Percentiles rank a stretch among this genome's conserved stretches.
phyloP scores from a whole-genome alignment of 495 filamentous ascomycete species.

The Penicillium nucicola region DNA sequence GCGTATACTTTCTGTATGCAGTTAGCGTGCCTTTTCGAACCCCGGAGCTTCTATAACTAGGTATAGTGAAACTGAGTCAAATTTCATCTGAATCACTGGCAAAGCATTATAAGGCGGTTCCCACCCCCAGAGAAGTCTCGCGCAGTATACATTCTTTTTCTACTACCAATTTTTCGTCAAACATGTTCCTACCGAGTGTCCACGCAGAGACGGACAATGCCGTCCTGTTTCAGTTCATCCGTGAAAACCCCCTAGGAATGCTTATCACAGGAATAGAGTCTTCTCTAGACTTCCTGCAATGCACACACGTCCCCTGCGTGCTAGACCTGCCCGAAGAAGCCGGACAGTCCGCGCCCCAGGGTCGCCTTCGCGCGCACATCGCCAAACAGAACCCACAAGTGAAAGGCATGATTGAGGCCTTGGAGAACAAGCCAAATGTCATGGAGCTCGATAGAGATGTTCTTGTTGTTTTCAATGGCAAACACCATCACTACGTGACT shows the following conservation, averaged over 20 bases:
- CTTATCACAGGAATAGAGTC: conserved; percentile 56
- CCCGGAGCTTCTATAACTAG: too few relatives aligned
- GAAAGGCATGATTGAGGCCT: conserved; percentile 42
- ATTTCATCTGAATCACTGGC: too few relatives aligned
- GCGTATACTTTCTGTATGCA: too few relatives aligned
- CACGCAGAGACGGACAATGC: conserved; percentile 44
- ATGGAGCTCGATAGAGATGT: conserved; percentile 37
- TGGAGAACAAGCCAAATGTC: conserved; percentile 1
- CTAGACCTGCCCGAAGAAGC: too few relatives aligned
- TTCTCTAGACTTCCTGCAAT: conserved; percentile 47
- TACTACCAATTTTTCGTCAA: too few relatives aligned
- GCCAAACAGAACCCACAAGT: conserved; percentile 47
- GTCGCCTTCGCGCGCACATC: conserved; percentile 41
- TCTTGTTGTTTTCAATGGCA: conserved; percentile 34
- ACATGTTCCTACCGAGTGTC: too few relatives aligned
- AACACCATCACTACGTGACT: conserved; percentile 44
- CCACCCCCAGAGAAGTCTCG: too few relatives aligned
- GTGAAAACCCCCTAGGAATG: conserved; percentile 52
- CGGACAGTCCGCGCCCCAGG: too few relatives aligned
- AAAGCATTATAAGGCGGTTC: too few relatives aligned
- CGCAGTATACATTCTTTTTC: too few relatives aligned
- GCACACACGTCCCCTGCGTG: conserved; percentile 58
- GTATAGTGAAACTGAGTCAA: too few relatives aligned
- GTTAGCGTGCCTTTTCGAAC: too few relatives aligned
- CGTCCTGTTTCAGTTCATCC: conserved; percentile 47